Evolutionary conservation across 2,329 filamentous ascomycete genomes (phyloP).

Genomic region (Dothiorella sarmentorum): DNA sequence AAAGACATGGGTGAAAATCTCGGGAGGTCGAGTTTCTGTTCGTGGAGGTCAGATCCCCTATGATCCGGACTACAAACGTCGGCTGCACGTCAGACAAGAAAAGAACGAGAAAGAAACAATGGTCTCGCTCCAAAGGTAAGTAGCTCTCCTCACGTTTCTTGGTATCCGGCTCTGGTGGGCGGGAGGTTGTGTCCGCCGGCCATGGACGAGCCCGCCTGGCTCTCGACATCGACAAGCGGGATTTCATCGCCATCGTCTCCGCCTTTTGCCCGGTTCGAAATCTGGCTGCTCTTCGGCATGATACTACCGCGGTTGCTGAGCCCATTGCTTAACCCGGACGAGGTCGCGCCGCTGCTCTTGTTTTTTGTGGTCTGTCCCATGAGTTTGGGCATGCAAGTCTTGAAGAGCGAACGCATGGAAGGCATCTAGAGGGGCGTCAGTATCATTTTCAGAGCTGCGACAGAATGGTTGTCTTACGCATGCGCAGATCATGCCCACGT

Average conservation of each 20-base stretch:
- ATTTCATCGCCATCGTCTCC: slow-evolving; percentile 9
- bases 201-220: slow-evolving; percentile 8
- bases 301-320: neutral
- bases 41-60: neutral
- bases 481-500: slow-evolving; percentile 39
- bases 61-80: neutral
- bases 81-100: neutral
- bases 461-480: slow-evolving; percentile 31
- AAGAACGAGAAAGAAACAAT: neutral
- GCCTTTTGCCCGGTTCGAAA: neutral
- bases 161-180: slow-evolving; percentile 2
- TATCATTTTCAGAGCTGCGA: too few relatives aligned
- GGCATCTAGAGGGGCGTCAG: neutral
- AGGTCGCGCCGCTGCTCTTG: neutral
- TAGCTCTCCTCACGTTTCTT: neutral
- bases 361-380: slow-evolving; percentile 10
- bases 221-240: slow-evolving; percentile 14
- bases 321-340: neutral
- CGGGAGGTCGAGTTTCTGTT: neutral
- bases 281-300: neutral
- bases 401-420: slow-evolving; percentile 6
- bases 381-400: slow-evolving; percentile 9
- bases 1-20: slow-evolving; percentile 6
- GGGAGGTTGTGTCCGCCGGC: neutral
- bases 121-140: too few relatives aligned